These are phyloP conservation scores for Colletotrichum chrysophilum DNA, from an alignment of 2,329 filamentous ascomycete genomes.

Conservation along the genomic window DNA sequence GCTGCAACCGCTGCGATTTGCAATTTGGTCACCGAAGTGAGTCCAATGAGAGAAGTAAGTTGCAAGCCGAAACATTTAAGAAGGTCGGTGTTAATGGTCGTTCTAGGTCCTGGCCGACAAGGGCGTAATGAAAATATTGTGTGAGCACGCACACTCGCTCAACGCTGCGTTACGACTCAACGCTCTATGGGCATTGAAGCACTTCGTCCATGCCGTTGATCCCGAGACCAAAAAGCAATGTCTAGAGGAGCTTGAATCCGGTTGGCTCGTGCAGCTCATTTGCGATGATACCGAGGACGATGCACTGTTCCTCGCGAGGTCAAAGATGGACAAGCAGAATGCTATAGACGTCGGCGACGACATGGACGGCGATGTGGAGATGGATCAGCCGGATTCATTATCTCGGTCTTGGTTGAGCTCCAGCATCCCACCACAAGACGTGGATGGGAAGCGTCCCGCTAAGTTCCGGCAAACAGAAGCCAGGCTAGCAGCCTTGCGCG, in stretches of 20 bases:
- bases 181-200: conserved; percentile 92
- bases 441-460: conserved; percentile 34
- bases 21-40: conserved; percentile 88
- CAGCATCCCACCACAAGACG: conserved; percentile 19
- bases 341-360: conserved; percentile 37
- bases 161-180: conserved; percentile 83
- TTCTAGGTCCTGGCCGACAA: conserved; percentile 71
- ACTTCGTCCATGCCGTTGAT: conserved; percentile 77
- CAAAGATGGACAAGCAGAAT: conserved; percentile 31
- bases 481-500: conserved; percentile 58
- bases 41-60: conserved; percentile 86
- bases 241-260: conserved; percentile 76
- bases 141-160: conserved; percentile 81
- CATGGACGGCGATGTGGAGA: conserved; percentile 64
- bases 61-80: not conserved
- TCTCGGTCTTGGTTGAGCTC: conserved; percentile 25
- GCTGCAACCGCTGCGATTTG: conserved; percentile 84
- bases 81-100: not conserved
- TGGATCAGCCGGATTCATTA: conserved; percentile 53
- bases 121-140: conserved; percentile 78
- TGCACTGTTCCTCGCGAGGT: conserved; percentile 45
- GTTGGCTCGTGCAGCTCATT: conserved; percentile 83
- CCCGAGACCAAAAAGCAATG: conserved; percentile 78
- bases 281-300: conserved; percentile 65
- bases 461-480: conserved; percentile 55